phyloP scores from a whole-genome alignment of 2,329 filamentous ascomycete species.

The Pseudogymnoascus sp. region DNA sequence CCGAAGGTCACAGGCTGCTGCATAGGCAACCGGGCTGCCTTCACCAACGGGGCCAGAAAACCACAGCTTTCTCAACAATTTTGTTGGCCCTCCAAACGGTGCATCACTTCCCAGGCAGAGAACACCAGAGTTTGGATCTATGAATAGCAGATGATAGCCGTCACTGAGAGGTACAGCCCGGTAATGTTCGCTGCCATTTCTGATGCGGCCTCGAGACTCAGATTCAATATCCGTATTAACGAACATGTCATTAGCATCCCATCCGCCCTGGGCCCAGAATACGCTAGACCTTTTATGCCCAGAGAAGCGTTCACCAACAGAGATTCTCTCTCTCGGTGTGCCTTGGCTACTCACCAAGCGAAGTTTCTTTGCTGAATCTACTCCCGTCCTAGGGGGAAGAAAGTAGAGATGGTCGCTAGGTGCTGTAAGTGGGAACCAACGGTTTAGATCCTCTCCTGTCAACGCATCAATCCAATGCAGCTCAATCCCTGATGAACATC shows the following conservation, averaged over 20 bases:
- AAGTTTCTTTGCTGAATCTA: constrained; percentile 49
- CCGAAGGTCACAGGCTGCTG: constrained; percentile 46
- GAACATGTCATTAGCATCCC: constrained; percentile 8
- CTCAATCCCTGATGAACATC: constrained; percentile 55
- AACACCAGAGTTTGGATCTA: constrained; percentile 48
- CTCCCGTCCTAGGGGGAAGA: constrained; percentile 43
- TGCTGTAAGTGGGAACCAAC: constrained; percentile 48
- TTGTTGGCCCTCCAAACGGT: constrained; percentile 46
- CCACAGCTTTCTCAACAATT: constrained; percentile 51
- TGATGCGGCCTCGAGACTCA: constrained; percentile 12
- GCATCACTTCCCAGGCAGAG: constrained; percentile 57
- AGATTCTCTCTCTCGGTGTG: constrained; percentile 31
- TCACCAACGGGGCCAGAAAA: constrained; percentile 33
- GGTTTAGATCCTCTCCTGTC: constrained; percentile 41
- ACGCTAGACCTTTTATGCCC: constrained; percentile 19
- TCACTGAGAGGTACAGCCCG: constrained; percentile 58
- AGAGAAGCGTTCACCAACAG: constrained; percentile 23
- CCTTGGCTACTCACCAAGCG: constrained; percentile 56
- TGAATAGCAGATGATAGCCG: constrained; percentile 57
- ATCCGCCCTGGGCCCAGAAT: constrained; percentile 21
- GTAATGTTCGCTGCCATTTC: constrained; percentile 47
- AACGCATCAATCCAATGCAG: constrained; percentile 49
- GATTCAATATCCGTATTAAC: constrained; percentile 13
- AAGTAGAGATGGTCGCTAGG: constrained; percentile 54
- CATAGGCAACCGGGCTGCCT: constrained; percentile 45